A percentile compares a stretch with the other conserved stretches of the same genome.
phyloP scores from a whole-genome alignment of 257 asterid species.

The Misopates orontium region DNA sequence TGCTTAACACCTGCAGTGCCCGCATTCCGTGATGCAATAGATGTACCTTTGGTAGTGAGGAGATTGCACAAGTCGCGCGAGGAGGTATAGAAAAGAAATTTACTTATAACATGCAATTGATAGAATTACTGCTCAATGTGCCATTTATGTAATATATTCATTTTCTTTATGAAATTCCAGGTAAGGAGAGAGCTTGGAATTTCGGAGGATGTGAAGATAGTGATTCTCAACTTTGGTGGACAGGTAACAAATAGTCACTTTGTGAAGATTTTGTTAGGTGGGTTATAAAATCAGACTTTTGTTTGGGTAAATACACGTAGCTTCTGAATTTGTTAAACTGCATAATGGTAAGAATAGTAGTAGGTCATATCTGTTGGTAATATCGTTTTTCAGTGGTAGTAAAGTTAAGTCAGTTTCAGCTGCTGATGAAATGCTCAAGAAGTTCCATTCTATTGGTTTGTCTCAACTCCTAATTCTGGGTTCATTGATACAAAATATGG shows the following conservation, averaged over 20 bases:
- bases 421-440: too few relatives aligned
- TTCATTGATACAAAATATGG: too few relatives aligned
- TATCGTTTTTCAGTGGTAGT: too few relatives aligned
- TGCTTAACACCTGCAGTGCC: conserved; percentile 66
- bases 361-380: too few relatives aligned
- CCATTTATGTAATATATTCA: conserved; percentile 13
- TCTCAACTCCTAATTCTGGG: too few relatives aligned
- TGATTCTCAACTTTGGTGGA: conserved; percentile 96
- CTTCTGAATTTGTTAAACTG: not conserved
- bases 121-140: conserved; percentile 12
- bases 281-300: not conserved
- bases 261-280: not conserved
- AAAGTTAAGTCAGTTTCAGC: too few relatives aligned
- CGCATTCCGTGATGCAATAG: conserved; percentile 95
- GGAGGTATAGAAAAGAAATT: conserved; percentile 50
- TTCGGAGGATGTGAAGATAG: conserved; percentile 72
- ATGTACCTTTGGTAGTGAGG: conserved; percentile 95
- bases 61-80: conserved; percentile 81
- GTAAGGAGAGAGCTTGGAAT: conserved; percentile 85
- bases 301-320: not conserved
- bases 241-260: conserved; percentile 54
- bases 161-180: conserved; percentile 41
- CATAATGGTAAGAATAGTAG: too few relatives aligned
- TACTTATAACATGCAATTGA: conserved; percentile 4
- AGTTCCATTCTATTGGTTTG: too few relatives aligned